These are phyloP conservation scores for Nymphaea thermarum DNA, from an alignment of 164 flowering plant species.

Conservation along the genomic window DNA sequence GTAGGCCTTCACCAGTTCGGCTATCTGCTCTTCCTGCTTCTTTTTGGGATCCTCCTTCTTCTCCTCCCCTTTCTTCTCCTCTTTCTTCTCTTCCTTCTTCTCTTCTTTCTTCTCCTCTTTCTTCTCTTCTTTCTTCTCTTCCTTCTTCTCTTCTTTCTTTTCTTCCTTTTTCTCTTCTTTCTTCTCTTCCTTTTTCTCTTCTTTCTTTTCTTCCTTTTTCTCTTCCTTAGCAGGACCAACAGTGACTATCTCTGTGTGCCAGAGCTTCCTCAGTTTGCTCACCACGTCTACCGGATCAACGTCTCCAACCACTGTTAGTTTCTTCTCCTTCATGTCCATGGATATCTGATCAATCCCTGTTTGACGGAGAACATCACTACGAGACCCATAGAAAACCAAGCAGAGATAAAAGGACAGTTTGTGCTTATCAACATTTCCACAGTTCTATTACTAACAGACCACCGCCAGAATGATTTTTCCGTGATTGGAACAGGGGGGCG, in stretches of 20 bases:
- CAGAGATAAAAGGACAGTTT: no score
- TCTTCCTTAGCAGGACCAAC: slow-evolving; percentile 57
- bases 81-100: slow-evolving; percentile 23
- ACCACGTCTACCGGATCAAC: slow-evolving; percentile 62
- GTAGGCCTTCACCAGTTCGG: slow-evolving; percentile 37
- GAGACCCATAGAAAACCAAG: background rate
- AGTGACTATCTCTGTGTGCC: slow-evolving; percentile 38
- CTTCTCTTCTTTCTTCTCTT: slow-evolving; percentile 34
- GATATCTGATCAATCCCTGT: slow-evolving; percentile 72
- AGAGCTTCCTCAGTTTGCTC: slow-evolving; percentile 31
- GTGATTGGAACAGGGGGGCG: no score
- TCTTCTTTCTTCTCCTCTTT: slow-evolving; percentile 37
- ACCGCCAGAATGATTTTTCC: no score
- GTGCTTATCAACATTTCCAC: no score
- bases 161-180: slow-evolving; percentile 14
- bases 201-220: slow-evolving; percentile 28
- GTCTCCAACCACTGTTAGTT: slow-evolving; percentile 56
- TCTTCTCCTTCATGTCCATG: slow-evolving; percentile 71
- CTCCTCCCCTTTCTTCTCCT: slow-evolving; percentile 11
- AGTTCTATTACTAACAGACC: no score
- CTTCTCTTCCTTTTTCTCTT: slow-evolving; percentile 11
- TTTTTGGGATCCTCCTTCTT: slow-evolving; percentile 12
- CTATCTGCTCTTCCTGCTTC: slow-evolving; percentile 20
- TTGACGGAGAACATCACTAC: background rate
- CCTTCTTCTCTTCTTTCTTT: slow-evolving; percentile 6